Evolutionary conservation across 225 moss, liverwort and hornwort species (phyloP).

Genomic region (Bryoerythrophyllum caledonicum): DNA sequence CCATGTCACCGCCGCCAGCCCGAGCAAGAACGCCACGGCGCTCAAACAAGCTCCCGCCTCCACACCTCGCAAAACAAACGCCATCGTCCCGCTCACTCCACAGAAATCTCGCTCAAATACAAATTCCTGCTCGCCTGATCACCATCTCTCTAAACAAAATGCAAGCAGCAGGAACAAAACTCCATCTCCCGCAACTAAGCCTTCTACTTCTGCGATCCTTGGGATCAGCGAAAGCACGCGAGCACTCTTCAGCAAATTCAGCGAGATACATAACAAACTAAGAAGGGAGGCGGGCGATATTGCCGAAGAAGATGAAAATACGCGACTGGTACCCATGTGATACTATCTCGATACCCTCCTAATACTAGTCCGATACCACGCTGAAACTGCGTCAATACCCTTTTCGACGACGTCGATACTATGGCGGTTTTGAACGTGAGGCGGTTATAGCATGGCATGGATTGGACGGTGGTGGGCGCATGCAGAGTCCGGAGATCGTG

Average conservation of each 20-base stretch:
- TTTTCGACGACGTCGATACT: no score
- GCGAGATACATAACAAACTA: not conserved
- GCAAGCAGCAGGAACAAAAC: not conserved
- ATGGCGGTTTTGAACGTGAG: not conserved
- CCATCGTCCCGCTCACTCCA: conserved; percentile 19
- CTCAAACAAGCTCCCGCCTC: conserved; percentile 39
- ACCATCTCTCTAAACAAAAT: conserved; percentile 14
- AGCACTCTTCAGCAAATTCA: not conserved
- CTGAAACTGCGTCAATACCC: no score
- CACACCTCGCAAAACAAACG: conserved; percentile 34
- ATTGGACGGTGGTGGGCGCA: conserved; percentile 14
- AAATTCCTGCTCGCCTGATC: not conserved
- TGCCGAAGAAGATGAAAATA: no score
- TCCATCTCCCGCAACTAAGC: not conserved
- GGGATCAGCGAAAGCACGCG: not conserved
- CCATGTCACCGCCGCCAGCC: conserved; percentile 38
- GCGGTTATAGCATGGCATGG: not conserved
- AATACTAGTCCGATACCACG: no score
- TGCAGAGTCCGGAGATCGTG: not conserved
- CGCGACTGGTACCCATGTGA: no score
- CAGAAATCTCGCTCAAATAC: not conserved
- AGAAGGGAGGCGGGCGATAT: not conserved
- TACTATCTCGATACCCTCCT: no score
- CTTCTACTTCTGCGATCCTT: not conserved
- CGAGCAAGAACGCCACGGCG: conserved; percentile 30